phyloP scores from a whole-genome alignment of 2,329 filamentous ascomycete genomes.

The Laburnicola sp. region DNA sequence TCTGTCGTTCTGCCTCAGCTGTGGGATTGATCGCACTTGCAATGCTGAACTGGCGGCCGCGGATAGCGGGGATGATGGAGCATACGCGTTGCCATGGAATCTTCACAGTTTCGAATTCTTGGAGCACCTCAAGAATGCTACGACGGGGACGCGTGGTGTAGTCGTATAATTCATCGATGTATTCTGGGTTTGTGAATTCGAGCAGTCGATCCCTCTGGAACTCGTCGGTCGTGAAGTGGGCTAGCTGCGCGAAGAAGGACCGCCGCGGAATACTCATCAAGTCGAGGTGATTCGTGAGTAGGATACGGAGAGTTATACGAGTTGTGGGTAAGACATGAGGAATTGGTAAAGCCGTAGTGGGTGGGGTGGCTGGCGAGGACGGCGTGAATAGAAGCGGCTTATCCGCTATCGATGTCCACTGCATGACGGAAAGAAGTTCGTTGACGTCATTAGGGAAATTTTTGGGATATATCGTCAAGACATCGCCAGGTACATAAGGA shows the following conservation, averaged over 20 bases:
- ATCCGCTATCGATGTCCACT: slow-evolving; percentile 76
- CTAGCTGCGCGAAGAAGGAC: slow-evolving; percentile 78
- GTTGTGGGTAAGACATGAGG: slow-evolving; percentile 44
- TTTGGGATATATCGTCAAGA: slow-evolving; percentile 80
- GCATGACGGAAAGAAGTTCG: slow-evolving; percentile 75
- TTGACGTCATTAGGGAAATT: slow-evolving; percentile 84
- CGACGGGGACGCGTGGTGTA: slow-evolving; percentile 89
- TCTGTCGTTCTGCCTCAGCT: slow-evolving; percentile 28
- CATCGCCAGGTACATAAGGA: slow-evolving; percentile 72
- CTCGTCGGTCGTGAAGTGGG: slow-evolving; percentile 71
- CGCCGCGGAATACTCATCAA: slow-evolving; percentile 87
- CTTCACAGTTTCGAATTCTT: slow-evolving; percentile 83
- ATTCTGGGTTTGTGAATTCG: slow-evolving; percentile 79
- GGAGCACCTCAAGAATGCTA: slow-evolving; percentile 87
- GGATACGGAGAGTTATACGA: slow-evolving; percentile 67
- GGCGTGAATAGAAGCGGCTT: slow-evolving; percentile 60
- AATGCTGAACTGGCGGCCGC: slow-evolving; percentile 93
- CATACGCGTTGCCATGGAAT: slow-evolving; percentile 75
- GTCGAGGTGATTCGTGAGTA: slow-evolving; percentile 83
- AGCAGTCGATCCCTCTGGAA: slow-evolving; percentile 79
- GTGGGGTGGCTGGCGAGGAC: slow-evolving; percentile 32
- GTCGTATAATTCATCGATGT: slow-evolving; percentile 90
- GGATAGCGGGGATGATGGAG: slow-evolving; percentile 76
- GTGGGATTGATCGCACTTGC: slow-evolving; percentile 65
- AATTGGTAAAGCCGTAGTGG: slow-evolving; percentile 44